Base-by-base conservation (phyloP, 139 green algal genomes). In the Raphidocelis subcapitata region DNA sequence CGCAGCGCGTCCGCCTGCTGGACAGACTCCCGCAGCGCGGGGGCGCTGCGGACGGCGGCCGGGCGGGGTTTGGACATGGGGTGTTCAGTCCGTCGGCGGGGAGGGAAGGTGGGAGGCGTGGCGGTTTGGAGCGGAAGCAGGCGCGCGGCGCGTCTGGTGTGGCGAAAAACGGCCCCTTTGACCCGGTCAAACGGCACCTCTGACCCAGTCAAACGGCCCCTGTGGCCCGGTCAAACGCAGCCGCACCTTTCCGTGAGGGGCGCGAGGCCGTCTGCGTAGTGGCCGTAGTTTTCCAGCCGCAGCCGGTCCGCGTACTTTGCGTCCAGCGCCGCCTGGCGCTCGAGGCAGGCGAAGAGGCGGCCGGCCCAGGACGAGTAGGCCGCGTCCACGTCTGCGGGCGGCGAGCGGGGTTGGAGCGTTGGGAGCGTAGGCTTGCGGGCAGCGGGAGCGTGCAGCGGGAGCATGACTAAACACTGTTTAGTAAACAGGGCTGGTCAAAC, bases 291-390 rank as follows among this genome's bases (percentile, higher is more conserved):
- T 68, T 88, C 82, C 49, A 81, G 67, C 10, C 67, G 18, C 32
- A 85, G 70, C 31, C 80, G 74, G 62, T 86, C 76, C 5, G 67
- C 69, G 54, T 86, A 83, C 65, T 88, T 88, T 24, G 79, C 20
- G 65, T 88, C 80, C 12, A 54, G 33, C 3, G 65, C 46, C 1
- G 83, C 80, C n/a, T 82, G 37, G 4, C 62, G 70, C 66, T 84
- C 75, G 33, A 85, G 55, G 14, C 46, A 56, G 2, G 35, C 41
- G 26, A 84, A 69, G 65, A 72, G 55, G 41, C 41, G 41, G 8
- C 41, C 41, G 8, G 41, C 41, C 16, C 29, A 49, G 24, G 26
- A 26, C 16, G 12, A 72, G 49, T 46, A 69, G 23, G 26, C 23
- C 18, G 36, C 37, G 37, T 15, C 5, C 5, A 36, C 1, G 0